Evolutionary conservation across 139 green algal genomes (phyloP).

Genomic region (Tetradesmus lagerheimii): DNA sequence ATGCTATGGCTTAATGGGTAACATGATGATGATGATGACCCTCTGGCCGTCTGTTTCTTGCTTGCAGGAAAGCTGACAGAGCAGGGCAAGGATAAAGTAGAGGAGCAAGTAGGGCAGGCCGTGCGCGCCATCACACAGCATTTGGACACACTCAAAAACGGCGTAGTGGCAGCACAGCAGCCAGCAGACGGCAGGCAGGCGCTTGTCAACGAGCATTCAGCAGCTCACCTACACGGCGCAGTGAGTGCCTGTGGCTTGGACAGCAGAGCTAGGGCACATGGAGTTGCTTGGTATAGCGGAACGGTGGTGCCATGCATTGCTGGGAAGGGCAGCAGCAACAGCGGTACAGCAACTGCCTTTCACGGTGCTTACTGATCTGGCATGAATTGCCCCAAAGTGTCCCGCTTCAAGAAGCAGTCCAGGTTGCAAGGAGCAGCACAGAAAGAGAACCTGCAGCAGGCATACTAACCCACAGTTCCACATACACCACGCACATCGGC

Average conservation of each 20-base stretch:
- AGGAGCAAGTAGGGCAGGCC: conserved; percentile 63
- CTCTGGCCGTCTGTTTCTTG: no score
- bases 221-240: conserved; percentile 83
- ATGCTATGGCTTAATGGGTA: no score
- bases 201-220: conserved; percentile 63
- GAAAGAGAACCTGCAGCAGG: not conserved
- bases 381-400: no score
- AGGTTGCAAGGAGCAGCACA: not conserved
- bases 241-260: conserved; percentile 50
- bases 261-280: not conserved
- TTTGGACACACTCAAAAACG: conserved; percentile 63
- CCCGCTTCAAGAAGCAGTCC: not conserved
- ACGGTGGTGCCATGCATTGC: not conserved
- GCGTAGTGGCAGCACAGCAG: conserved; percentile 42
- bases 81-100: conserved; percentile 65
- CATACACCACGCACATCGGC: not conserved
- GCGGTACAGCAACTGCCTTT: not conserved
- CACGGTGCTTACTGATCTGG: no score
- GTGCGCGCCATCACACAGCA: conserved; percentile 62
- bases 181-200: not conserved
- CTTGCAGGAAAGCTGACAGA: conserved; percentile 54
- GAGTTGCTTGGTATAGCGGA: not conserved
- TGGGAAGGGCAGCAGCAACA: not conserved
- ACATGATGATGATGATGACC: no score
- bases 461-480: not conserved